phyloP scores from a whole-genome alignment of 306 rosid species.

The Canavalia ensiformis region DNA sequence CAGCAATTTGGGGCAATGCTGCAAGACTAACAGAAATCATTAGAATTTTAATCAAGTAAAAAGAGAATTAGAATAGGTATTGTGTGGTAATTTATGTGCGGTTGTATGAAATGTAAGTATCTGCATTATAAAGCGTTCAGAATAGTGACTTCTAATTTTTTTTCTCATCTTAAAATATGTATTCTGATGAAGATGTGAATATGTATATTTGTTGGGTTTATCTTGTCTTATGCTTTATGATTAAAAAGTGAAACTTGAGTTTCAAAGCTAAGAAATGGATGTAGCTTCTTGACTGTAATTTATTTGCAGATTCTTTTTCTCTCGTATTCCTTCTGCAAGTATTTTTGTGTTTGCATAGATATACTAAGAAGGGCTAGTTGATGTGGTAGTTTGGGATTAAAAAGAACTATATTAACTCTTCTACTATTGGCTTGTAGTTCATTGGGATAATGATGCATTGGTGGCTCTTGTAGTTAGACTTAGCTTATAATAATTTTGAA shows the following conservation, averaged over 20 bases:
- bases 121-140: not conserved
- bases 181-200: slow-evolving; percentile 3
- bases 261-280: slow-evolving; percentile 34
- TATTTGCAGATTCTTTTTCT: slow-evolving; percentile 25
- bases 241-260: slow-evolving; percentile 16
- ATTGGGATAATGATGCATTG: slow-evolving; percentile 32
- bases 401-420: slow-evolving; percentile 1
- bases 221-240: slow-evolving; percentile 26
- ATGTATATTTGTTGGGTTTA: slow-evolving; percentile 15
- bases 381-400: slow-evolving; percentile 20
- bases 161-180: not conserved
- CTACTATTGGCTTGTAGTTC: slow-evolving; percentile 16
- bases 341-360: slow-evolving; percentile 7
- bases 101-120: slow-evolving; percentile 25
- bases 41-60: not conserved
- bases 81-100: not conserved
- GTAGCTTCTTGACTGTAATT: slow-evolving; percentile 18
- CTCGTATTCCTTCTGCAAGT: not conserved
- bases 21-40: slow-evolving; percentile 8
- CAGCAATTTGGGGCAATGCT: slow-evolving; percentile 20
- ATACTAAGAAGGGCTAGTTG: slow-evolving; percentile 23
- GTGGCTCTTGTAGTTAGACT: slow-evolving; percentile 32
- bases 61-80: not conserved
- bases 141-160: not conserved
- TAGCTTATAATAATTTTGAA: slow-evolving; percentile 21